Percentiles rank a stretch among this genome's conserved stretches.
phyloP scores from a whole-genome alignment of 192 early-diverging fungal species.

The Backusella luteola region DNA sequence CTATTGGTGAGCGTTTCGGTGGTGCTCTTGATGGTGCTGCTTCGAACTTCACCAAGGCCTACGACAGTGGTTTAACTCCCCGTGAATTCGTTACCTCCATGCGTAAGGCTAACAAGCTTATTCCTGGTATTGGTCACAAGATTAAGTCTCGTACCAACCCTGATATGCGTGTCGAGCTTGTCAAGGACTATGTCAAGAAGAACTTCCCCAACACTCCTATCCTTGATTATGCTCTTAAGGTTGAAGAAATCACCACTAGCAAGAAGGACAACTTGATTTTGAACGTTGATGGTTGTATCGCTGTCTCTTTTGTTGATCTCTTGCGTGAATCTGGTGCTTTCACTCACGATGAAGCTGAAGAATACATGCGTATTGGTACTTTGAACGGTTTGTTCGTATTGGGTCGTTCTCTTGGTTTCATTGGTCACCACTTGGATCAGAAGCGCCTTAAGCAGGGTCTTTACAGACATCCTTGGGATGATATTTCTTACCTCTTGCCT shows the following conservation, averaged over 20 bases:
- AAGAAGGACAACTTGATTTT: slow-evolving; percentile 99
- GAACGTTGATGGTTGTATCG: slow-evolving; percentile 94
- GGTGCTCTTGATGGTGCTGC: slow-evolving; percentile 98
- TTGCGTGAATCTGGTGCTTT: slow-evolving; percentile 92
- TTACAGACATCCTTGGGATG: slow-evolving; percentile 98
- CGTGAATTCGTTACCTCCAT: slow-evolving; percentile 94
- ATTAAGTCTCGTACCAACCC: slow-evolving; percentile 99
- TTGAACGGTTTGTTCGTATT: slow-evolving; percentile 97
- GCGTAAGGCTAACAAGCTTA: slow-evolving; percentile 96
- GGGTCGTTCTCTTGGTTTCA: slow-evolving; percentile 94
- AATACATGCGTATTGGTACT: slow-evolving; percentile 93
- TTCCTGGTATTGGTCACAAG: slow-evolving; percentile 98
- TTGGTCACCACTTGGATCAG: slow-evolving; percentile 98
- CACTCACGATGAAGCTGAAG: slow-evolving; percentile 90
- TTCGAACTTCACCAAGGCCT: slow-evolving; percentile 85
- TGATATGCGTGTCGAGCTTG: slow-evolving; percentile 92
- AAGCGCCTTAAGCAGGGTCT: slow-evolving; percentile 97
- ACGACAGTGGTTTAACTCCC: slow-evolving; percentile 90
- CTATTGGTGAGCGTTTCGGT: slow-evolving; percentile 97
- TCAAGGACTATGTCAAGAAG: slow-evolving; percentile 89
- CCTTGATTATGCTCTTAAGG: slow-evolving; percentile 92
- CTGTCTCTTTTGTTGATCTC: slow-evolving; percentile 94
- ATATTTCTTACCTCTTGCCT: slow-evolving; percentile 86
- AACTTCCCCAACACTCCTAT: slow-evolving; percentile 86
- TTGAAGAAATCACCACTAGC: slow-evolving; percentile 92